These are phyloP conservation scores for Penicillium ucsense DNA, from an alignment of 495 filamentous ascomycete genomes.

Conservation along the genomic window DNA sequence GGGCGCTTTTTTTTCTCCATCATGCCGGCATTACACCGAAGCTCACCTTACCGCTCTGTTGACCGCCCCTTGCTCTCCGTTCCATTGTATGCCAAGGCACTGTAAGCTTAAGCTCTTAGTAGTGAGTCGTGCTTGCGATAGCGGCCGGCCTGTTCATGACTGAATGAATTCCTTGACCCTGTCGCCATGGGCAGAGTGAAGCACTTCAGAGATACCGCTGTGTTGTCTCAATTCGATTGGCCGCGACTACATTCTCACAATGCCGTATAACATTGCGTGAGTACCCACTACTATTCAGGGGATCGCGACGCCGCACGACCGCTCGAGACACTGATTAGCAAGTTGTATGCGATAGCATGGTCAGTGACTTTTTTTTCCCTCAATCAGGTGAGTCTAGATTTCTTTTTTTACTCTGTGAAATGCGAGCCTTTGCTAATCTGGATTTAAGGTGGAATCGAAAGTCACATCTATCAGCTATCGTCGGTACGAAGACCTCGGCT, in stretches of 20 bases:
- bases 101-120: background rate
- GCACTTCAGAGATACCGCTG: background rate
- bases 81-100: no score
- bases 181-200: constrained; percentile 13
- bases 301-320: background rate
- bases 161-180: background rate
- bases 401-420: no score
- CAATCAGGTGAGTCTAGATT: constrained; percentile 55
- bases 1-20: constrained; percentile 11
- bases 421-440: constrained; percentile 4
- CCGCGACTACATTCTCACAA: constrained; percentile 20
- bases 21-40: constrained; percentile 7
- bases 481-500: constrained; percentile 32
- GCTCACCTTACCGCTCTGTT: background rate
- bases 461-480: constrained; percentile 96
- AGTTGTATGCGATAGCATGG: constrained; percentile 51
- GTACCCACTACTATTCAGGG: constrained; percentile 12
- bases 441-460: constrained; percentile 73
- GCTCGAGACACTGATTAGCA: background rate
- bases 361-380: constrained; percentile 98
- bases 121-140: background rate
- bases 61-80: constrained; percentile 7
- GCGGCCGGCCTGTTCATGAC: background rate
- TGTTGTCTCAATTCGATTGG: background rate
- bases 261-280: constrained; percentile 69